These are phyloP conservation scores for Naganishia randhawae DNA, from an alignment of 768 basidiomycete genomes.

Conservation along the genomic window DNA sequence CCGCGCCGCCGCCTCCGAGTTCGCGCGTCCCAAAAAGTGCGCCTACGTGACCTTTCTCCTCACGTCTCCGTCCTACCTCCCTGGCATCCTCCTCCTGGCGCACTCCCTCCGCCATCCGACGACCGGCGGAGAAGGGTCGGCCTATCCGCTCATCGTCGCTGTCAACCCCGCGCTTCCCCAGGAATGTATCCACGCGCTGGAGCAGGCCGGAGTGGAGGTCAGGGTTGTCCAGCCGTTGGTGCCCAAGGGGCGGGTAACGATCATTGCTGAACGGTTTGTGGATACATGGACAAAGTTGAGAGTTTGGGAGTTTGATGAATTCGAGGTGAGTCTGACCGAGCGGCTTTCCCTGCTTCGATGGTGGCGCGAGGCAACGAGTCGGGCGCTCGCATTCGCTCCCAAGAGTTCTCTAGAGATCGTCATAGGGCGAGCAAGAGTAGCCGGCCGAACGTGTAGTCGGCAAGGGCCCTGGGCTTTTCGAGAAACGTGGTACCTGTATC, in stretches of 20 bases:
- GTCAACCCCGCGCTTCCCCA: slow-evolving; percentile 60
- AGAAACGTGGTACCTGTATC: too few relatives aligned
- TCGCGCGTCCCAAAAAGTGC: slow-evolving; percentile 22
- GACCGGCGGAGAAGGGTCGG: slow-evolving; percentile 53
- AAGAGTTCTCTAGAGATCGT: too few relatives aligned
- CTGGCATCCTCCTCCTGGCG: slow-evolving; percentile 76
- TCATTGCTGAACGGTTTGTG: slow-evolving; percentile 38
- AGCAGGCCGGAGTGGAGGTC: slow-evolving; percentile 28
- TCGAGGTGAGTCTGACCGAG: slow-evolving; percentile 62
- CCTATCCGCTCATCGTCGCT: slow-evolving; percentile 74
- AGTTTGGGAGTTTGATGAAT: slow-evolving; percentile 66
- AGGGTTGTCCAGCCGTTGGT: slow-evolving; percentile 28
- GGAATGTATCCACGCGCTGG: slow-evolving; percentile 40
- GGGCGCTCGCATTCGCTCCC: too few relatives aligned
- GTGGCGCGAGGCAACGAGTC: not conserved
- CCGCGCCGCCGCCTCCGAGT: not conserved
- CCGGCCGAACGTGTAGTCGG: too few relatives aligned
- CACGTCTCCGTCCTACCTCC: slow-evolving; percentile 78
- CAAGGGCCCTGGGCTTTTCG: too few relatives aligned
- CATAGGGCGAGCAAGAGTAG: too few relatives aligned
- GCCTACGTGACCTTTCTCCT: slow-evolving; percentile 46
- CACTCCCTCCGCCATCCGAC: slow-evolving; percentile 70
- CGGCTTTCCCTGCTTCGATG: slow-evolving; percentile 11
- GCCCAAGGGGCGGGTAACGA: slow-evolving; percentile 28
- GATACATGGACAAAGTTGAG: slow-evolving; percentile 55